Evolutionary conservation across 2,329 filamentous ascomycete genomes (phyloP), one percentile per base, ranked within the genome.

Genomic region (Aspergillus sp.): DNA sequence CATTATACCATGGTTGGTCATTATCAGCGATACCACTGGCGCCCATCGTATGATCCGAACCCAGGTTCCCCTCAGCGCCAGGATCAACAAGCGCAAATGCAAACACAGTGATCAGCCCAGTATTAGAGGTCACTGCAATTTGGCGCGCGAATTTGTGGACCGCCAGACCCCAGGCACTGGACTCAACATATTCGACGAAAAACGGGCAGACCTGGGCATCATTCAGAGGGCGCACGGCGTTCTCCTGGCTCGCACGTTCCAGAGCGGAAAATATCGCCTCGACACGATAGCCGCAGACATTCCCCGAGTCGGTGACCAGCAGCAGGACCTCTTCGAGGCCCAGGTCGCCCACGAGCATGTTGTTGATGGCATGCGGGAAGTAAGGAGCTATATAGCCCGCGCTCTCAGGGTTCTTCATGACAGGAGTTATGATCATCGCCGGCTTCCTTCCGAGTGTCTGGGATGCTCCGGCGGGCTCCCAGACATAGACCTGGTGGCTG

Each of bases 161-260:
- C 5, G 86, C 81, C 29, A 94, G 60, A 0, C 89, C 91, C 91
- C 91, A 98, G 2, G 88, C 89, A 38, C 84, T 89, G 15, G 61
- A 64, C 1, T 75, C 74, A 2, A 94, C 86, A 51, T 82, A 86
- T 24, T 82, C 74, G 37, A 77, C 74, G 36, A 94, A 83, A 50
- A 93, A 83, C 2, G 63, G 60, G 12, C 52, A 52, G 11, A 67
- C 48, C 30, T 57, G 52, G 5, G 51, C 36, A n/a, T 48, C 42
- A 34, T 61, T 47, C 27, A 57, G 45, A 14, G 53, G 53, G 5
- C 42, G 47, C 12, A 42, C 32, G 25, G 42, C 36, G 8, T 39
- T 38, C 20, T 33, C 37, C 24, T 40, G 40, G 3, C 34, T 30
- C 8, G 41, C 44, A 29, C 53, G 51, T 22, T 60, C 55, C 24